Evolutionary conservation across 116 monocot genomes (phyloP).

Genomic region (Phalaenopsis hybrid): DNA sequence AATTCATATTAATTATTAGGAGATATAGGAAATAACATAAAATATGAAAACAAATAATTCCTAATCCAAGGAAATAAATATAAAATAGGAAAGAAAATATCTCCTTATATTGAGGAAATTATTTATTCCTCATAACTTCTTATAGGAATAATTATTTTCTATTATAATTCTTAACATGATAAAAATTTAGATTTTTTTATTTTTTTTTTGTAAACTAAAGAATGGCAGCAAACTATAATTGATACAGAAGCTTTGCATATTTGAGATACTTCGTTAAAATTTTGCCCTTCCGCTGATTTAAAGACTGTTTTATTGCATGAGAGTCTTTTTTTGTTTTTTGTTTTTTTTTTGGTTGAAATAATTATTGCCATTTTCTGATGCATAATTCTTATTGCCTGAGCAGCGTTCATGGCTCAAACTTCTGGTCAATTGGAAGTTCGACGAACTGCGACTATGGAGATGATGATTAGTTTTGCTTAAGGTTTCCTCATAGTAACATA

Average conservation of each 20-base stretch:
- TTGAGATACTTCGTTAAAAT: constrained; percentile 43
- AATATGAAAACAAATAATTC: too few species aligned
- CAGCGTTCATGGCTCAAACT: constrained; percentile 48
- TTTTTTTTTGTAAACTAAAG: background rate
- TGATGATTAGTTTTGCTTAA: constrained; percentile 36
- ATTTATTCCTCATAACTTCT: too few species aligned
- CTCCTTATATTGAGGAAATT: too few species aligned
- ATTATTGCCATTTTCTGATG: background rate
- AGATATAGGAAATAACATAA: too few species aligned
- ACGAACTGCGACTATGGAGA: constrained; percentile 26
- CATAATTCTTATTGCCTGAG: constrained; percentile 1
- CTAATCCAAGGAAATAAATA: too few species aligned
- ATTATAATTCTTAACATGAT: background rate
- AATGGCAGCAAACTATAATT: too few species aligned
- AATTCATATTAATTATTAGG: too few species aligned
- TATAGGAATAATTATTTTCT: too few species aligned
- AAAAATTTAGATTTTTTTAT: background rate
- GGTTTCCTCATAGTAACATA: background rate
- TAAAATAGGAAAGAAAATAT: too few species aligned
- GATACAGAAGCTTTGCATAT: constrained; percentile 12
- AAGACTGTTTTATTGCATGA: constrained; percentile 65
- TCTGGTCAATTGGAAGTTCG: constrained; percentile 29
- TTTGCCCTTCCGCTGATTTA: constrained; percentile 22
- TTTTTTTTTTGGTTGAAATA: background rate
- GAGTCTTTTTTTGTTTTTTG: background rate